A percentile compares a stretch with the other conserved stretches of the same genome.
Conservation (phyloP, 768 basidiomycete genomes). For the Cystobasidium tubakii region DNA sequence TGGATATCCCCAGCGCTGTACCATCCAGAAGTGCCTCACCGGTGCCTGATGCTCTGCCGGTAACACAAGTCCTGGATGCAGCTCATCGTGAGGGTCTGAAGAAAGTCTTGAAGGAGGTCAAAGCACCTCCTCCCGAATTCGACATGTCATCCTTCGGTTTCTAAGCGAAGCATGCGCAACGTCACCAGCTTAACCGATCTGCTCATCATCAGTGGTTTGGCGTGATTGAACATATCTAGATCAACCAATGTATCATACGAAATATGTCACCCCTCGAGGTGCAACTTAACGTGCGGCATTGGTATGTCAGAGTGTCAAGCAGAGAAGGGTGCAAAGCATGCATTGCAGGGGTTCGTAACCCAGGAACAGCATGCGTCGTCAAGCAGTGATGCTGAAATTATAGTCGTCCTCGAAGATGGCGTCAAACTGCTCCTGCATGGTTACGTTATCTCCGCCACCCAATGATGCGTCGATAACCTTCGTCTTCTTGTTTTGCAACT, state of each 20-base stretch:
- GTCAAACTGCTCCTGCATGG: conserved; percentile 21
- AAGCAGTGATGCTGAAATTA: background rate
- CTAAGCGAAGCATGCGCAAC: too few relatives aligned
- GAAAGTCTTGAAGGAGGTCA: conserved; percentile 77
- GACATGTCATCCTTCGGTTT: conserved; percentile 67
- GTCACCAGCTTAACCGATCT: too few relatives aligned
- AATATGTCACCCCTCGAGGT: too few relatives aligned
- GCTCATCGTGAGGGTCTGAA: conserved; percentile 62
- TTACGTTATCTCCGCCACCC: conserved; percentile 51
- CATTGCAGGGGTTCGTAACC: background rate
- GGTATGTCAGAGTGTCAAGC: too few relatives aligned
- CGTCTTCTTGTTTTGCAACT: conserved; percentile 68
- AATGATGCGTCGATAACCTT: conserved; percentile 82
- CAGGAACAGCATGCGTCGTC: background rate
- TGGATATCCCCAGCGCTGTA: conserved; percentile 45
- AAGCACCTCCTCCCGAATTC: conserved; percentile 78
- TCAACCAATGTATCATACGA: background rate
- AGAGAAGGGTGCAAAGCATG: background rate
- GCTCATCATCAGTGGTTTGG: too few relatives aligned
- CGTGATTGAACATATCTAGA: too few relatives aligned
- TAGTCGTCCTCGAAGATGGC: conserved; percentile 35
- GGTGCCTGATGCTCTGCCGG: background rate
- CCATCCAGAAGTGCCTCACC: conserved; percentile 6
- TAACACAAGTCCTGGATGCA: conserved; percentile 43
- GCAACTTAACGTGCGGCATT: too few relatives aligned